Evolutionary conservation across 2,329 filamentous ascomycete species (phyloP), one percentile per base, ranked within the genome.

Genomic region (Diplocarpon rosae): DNA sequence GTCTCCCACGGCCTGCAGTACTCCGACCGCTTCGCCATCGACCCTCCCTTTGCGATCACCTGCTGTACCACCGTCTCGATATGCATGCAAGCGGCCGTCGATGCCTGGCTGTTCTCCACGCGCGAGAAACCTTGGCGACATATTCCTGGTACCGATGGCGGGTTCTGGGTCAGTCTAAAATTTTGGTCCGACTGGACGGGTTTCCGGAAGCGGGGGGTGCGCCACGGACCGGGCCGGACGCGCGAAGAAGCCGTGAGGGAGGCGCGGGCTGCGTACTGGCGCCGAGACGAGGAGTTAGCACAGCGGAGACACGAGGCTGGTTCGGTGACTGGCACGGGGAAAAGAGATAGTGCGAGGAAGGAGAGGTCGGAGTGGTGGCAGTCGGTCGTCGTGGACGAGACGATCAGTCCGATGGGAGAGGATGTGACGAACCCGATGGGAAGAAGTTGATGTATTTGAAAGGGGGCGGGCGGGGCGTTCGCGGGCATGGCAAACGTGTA

Each of bases 101-200:
- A 89, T 57, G 78, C 79, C 48, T 62, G 73, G 44, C 70, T 89
- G 16, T 89, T 89, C 62, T 73, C 71, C 27, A 66, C 74, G 27
- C 72, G 82, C 36, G 85, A 90, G 61, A 77, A 76, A 58, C 84
- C 84, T 0, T 89, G 83, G 83, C 65, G 66, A 36, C 69, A 78
- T 45, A 71, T 76, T 5, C 62, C 64, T 0, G 65, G 64, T 14
- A 62, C 59, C 13, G 61, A 69, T 31, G 66, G 67, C 29, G 53
- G 41, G 2, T 63, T 64, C 39, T 61, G 55, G 48, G 56, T 52
- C 11, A 61, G 59, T 47, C 48, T 64, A 15, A 60, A 57, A 20
- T 62, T 65, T 36, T 61, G 59, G 56, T 49, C 52, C 14, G 55
- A 46, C 30, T 58, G 57, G 48, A 46, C 42, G 17, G 48, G 48